Evolutionary conservation across 345 rosid genomes (phyloP).

Genomic region (Populus alba): DNA sequence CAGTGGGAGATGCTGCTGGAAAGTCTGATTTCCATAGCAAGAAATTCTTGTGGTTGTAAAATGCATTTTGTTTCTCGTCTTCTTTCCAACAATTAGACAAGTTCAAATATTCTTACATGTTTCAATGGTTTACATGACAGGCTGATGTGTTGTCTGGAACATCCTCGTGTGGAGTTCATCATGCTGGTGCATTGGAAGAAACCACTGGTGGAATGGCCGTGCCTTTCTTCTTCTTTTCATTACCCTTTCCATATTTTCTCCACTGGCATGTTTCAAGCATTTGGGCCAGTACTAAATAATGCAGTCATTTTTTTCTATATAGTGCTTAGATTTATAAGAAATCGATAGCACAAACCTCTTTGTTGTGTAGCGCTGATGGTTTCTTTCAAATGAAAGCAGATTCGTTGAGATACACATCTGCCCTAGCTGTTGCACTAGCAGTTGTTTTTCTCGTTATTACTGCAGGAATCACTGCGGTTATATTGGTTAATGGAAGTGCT

Average conservation of each 20-base stretch:
- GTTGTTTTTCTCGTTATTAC: constrained; percentile 25
- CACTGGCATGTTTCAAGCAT: constrained; percentile 67
- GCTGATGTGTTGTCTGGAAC: constrained; percentile 77
- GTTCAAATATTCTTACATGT: neutral
- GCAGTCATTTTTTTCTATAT: neutral
- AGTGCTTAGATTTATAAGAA: no score
- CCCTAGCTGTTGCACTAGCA: constrained; percentile 32
- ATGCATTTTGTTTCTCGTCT: neutral
- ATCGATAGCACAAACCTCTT: neutral
- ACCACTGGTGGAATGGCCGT: constrained; percentile 71
- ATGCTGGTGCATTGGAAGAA: constrained; percentile 68
- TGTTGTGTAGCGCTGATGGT: neutral
- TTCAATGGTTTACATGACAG: neutral
- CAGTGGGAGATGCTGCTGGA: neutral
- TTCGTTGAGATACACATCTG: constrained; percentile 76
- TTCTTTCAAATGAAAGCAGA: constrained; percentile 47
- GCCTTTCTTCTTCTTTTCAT: constrained; percentile 51
- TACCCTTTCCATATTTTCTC: constrained; percentile 59
- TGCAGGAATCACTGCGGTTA: constrained; percentile 10
- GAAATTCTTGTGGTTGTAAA: neutral
- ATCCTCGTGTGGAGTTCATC: constrained; percentile 64
- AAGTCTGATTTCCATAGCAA: neutral
- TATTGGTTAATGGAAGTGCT: constrained; percentile 11
- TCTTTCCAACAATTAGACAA: no score
- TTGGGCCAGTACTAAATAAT: constrained; percentile 44